A percentile compares a stretch with the other conserved stretches of the same genome.
Evolutionary conservation across 1,284 basidiomycete genomes (phyloP).

Genomic region (Caloboletus inedulis): DNA sequence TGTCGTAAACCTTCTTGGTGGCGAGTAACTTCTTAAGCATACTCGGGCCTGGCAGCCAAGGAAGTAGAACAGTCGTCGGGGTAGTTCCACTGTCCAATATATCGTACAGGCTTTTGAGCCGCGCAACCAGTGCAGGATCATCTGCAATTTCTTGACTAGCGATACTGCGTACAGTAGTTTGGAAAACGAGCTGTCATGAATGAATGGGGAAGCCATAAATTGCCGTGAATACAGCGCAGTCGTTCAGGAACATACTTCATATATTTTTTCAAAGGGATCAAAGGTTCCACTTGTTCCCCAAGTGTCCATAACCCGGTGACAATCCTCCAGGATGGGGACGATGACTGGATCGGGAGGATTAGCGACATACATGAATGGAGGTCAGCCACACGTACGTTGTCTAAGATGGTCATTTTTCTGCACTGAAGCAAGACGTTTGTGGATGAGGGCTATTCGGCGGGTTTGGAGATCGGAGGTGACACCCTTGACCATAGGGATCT

Average conservation of each 20-base stretch:
- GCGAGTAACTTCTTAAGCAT: slow-evolving; percentile 65
- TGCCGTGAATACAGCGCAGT: background rate
- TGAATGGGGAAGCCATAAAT: background rate
- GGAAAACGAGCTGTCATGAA: slow-evolving; percentile 58
- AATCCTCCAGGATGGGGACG: slow-evolving; percentile 59
- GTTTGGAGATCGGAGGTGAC: slow-evolving; percentile 66
- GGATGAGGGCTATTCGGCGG: slow-evolving; percentile 57
- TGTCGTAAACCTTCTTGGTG: slow-evolving; percentile 70
- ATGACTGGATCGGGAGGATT: slow-evolving; percentile 46
- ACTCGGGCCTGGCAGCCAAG: slow-evolving; percentile 69
- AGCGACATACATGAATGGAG: slow-evolving; percentile 10
- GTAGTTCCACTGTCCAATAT: slow-evolving; percentile 64
- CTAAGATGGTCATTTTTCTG: slow-evolving; percentile 59
- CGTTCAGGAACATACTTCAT: slow-evolving; percentile 48
- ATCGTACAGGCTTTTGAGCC: slow-evolving; percentile 62
- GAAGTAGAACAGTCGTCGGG: slow-evolving; percentile 63
- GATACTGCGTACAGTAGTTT: slow-evolving; percentile 63
- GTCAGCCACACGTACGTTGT: slow-evolving; percentile 45
- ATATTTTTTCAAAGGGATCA: slow-evolving; percentile 67
- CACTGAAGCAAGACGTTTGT: slow-evolving; percentile 60
- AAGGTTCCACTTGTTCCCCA: slow-evolving; percentile 61
- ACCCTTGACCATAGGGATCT: slow-evolving; percentile 72
- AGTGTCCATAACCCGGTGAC: slow-evolving; percentile 50
- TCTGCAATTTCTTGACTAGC: slow-evolving; percentile 66
- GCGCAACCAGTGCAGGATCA: slow-evolving; percentile 53